Evolutionary conservation across 306 rosid genomes (phyloP), one percentile per base, ranked within the genome.

Genomic region (Sicyos baderoa): DNA sequence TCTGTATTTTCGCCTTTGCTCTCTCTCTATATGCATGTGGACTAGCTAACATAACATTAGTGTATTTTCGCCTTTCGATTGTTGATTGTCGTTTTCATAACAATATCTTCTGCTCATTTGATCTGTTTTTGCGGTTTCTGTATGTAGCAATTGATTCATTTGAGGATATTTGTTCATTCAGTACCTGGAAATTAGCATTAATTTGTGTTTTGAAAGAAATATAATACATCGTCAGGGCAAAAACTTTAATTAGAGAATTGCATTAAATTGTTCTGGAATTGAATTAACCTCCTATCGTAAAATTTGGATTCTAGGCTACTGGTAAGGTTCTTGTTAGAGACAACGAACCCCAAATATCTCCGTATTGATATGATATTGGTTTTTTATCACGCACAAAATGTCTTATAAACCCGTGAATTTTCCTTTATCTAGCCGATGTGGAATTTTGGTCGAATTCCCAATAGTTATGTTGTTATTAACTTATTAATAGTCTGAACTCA

Each of bases 151-250:
- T 87, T 95, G 67, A 83, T 81, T 82, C 95, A 86, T 82, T 73
- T 87, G 91, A 81, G 55, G 62, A 87, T 84, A 79, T 62, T 88
- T 52, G 85, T 87, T 47, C 82, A 85, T 56, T 85, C 95, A 1
- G 90, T 84, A 68, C 4, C 17, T 68, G 58, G 58, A 54, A 54
- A 54, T 54, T 9, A 25, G 29, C 29, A 25, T 25, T 25, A 25
- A 1, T n/a, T n/a, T 51, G 14, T 54, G 27, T 54, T 13, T 54
- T 0, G 6, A 4, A 19, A 54, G 58, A 3, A 54, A 18, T 9
- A 19, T 54, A 54, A 18, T 18, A 40, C 6, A 54, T 54, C 27
- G 66, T 59, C 65, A 13, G 65, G 44, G 35, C 3, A 25, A 13
- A 59, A 25, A 5, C 13, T 53, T 53, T 53, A 12, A 18, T 53